Conservation (phyloP, 805 yeast genomes). For the Pichia scutulata region DNA sequence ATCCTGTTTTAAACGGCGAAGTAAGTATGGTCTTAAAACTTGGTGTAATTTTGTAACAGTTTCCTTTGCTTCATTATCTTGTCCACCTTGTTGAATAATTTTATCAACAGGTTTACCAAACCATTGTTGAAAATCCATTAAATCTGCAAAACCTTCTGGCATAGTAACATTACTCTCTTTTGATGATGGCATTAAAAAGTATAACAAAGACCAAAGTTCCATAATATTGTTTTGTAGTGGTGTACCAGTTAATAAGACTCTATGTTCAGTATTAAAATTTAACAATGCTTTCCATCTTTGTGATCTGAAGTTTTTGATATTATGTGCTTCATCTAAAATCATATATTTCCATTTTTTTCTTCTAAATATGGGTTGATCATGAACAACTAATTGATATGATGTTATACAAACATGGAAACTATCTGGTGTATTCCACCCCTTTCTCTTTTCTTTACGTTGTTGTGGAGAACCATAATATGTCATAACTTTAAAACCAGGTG, state of each 20-base stretch:
- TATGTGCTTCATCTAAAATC: constrained; percentile 98
- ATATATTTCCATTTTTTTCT: constrained; percentile 92
- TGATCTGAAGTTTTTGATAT: constrained; percentile 91
- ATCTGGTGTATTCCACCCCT: constrained; percentile 96
- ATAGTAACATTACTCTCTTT: constrained; percentile 47
- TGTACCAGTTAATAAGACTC: constrained; percentile 89
- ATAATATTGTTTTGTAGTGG: constrained; percentile 92
- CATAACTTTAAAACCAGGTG: constrained; percentile 93
- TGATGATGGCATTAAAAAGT: constrained; percentile 91
- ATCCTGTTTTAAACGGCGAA: constrained; percentile 89
- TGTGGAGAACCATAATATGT: constrained; percentile 97
- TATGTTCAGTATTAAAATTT: constrained; percentile 86
- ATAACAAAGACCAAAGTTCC: constrained; percentile 92
- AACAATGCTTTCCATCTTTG: constrained; percentile 95
- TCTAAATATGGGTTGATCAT: constrained; percentile 89
- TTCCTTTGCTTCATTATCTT: constrained; percentile 68
- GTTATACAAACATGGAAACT: constrained; percentile 96
- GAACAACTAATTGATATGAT: constrained; percentile 94
- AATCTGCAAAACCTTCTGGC: constrained; percentile 95
- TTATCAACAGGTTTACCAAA: constrained; percentile 96
- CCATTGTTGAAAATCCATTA: constrained; percentile 97
- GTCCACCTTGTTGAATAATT: constrained; percentile 67
- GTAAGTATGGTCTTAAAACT: constrained; percentile 83
- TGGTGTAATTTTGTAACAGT: constrained; percentile 89
- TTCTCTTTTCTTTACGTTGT: constrained; percentile 90